These are phyloP conservation scores for Halophytophthora polymorphica DNA, from an alignment of 352 stramenopile genomes.

Conservation along the genomic window DNA sequence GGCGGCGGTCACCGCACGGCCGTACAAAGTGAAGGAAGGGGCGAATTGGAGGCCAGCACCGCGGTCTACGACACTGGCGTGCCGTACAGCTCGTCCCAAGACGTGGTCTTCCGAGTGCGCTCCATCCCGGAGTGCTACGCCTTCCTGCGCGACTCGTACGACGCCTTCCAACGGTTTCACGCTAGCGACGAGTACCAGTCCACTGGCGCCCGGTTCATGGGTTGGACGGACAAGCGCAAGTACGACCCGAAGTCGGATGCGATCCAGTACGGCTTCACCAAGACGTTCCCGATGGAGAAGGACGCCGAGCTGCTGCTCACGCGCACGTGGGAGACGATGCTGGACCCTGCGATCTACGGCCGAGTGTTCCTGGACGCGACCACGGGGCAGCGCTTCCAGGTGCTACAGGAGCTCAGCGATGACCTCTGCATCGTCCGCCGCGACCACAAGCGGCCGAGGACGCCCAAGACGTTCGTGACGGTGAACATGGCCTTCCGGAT, in stretches of 20 bases:
- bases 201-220: constrained; percentile 39
- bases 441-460: constrained; percentile 41
- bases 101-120: constrained; percentile 14
- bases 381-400: constrained; percentile 39
- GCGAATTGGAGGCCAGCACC: neutral
- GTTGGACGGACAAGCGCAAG: constrained; percentile 47
- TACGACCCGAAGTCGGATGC: constrained; percentile 23
- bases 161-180: constrained; percentile 45
- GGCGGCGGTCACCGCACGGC: neutral
- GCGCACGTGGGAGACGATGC: constrained; percentile 44
- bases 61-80: constrained; percentile 26
- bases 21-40: neutral
- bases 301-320: constrained; percentile 30
- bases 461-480: constrained; percentile 52
- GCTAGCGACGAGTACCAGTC: constrained; percentile 27
- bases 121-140: constrained; percentile 34
- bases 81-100: constrained; percentile 34
- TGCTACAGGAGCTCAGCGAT: constrained; percentile 52
- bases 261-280: constrained; percentile 47
- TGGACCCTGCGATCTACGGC: constrained; percentile 35
- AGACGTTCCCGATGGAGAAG: constrained; percentile 34
- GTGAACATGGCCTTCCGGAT: constrained; percentile 61
- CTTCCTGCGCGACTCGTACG: constrained; percentile 56
- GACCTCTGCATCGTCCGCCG: constrained; percentile 55
- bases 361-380: constrained; percentile 44